Evolutionary conservation across 2,329 filamentous ascomycete genomes (phyloP).

Genomic region (Chalaropsis ovoidea): DNA sequence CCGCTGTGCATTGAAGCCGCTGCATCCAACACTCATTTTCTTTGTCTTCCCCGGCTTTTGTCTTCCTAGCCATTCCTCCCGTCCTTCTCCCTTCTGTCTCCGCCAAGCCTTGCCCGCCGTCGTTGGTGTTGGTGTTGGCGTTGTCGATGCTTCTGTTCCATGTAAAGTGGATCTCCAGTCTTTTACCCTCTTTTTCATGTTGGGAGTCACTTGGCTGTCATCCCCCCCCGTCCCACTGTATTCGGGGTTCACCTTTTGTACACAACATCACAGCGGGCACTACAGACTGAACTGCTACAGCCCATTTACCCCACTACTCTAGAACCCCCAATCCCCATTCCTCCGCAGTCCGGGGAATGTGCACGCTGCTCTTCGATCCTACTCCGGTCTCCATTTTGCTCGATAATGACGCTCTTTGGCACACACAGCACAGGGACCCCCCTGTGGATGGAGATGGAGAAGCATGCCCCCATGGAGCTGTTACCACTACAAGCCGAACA

Average conservation of each 20-base stretch:
- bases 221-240: not conserved
- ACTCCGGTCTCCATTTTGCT: not conserved
- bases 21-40: not conserved
- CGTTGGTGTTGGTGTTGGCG: not conserved
- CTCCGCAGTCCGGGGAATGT: not conserved
- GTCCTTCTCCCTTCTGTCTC: not conserved
- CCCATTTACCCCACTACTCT: not conserved
- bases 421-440: not conserved
- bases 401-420: not conserved
- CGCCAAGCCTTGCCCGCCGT: not conserved
- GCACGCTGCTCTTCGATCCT: not conserved
- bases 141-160: not conserved
- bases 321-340: not conserved
- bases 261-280: not conserved
- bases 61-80: slow-evolving; percentile 6
- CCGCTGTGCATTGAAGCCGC: not conserved
- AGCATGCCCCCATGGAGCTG: not conserved
- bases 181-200: not conserved
- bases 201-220: not conserved
- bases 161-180: not conserved
- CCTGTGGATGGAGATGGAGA: not conserved
- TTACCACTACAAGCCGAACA: not conserved
- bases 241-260: not conserved
- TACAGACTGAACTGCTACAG: not conserved
- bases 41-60: slow-evolving; percentile 5